A percentile compares a stretch with the other conserved stretches of the same genome.
These are phyloP conservation scores for Alternaria arborescens DNA, from an alignment of 2,329 filamentous ascomycete genomes.

Conservation along the genomic window DNA sequence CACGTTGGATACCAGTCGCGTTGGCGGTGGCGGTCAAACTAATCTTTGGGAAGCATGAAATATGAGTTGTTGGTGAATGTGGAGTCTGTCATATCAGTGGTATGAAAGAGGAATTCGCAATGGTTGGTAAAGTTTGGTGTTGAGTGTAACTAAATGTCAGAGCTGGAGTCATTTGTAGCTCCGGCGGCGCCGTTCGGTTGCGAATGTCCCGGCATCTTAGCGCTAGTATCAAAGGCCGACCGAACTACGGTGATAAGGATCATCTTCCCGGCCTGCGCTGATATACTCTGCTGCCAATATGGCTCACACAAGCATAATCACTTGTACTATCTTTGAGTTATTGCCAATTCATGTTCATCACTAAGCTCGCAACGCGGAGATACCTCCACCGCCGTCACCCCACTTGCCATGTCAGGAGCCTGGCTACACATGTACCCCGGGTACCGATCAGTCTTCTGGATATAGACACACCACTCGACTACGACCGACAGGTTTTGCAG, in stretches of 20 bases:
- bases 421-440: constrained; percentile 16
- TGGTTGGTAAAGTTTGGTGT: neutral
- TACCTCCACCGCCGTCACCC: neutral
- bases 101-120: constrained; percentile 14
- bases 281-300: neutral
- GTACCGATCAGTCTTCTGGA: constrained; percentile 24
- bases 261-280: neutral
- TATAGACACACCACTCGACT: constrained; percentile 15
- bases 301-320: neutral
- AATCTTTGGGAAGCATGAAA: constrained; percentile 13
- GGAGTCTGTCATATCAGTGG: neutral
- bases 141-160: neutral
- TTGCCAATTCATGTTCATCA: neutral
- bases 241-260: neutral
- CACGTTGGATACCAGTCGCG: constrained; percentile 19
- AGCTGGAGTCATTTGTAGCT: neutral
- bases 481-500: constrained; percentile 19
- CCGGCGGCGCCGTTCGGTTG: neutral
- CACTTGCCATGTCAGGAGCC: neutral
- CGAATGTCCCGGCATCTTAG: neutral
- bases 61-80: neutral
- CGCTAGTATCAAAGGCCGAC: neutral
- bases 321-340: neutral
- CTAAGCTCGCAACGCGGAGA: neutral
- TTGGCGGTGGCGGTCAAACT: constrained; percentile 23